Percentiles rank a stretch among this genome's conserved stretches.
Evolutionary conservation across 1,139 yeast genomes (phyloP).

Genomic region (Pichia sp.): DNA sequence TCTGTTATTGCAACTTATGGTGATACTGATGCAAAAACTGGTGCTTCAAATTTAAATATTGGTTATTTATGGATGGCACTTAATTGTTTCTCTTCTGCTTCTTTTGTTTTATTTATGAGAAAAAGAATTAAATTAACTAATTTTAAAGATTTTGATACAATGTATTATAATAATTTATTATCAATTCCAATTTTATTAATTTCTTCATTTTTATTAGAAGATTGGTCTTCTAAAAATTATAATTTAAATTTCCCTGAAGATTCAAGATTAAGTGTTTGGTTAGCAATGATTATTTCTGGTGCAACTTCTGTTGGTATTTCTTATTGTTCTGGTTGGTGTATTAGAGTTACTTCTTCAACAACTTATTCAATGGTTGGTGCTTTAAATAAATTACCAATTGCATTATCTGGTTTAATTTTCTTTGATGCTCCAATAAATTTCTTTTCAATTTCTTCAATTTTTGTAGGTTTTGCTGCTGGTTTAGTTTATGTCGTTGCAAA

Average conservation of each 20-base stretch:
- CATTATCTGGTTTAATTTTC: constrained; percentile 86
- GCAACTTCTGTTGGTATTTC: constrained; percentile 93
- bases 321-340: constrained; percentile 99
- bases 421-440: constrained; percentile 94
- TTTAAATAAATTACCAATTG: constrained; percentile 94
- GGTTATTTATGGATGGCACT: constrained; percentile 97
- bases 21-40: constrained; percentile 44
- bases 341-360: constrained; percentile 95
- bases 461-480: constrained; percentile 91
- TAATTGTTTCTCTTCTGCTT: constrained; percentile 90
- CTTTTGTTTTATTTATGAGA: constrained; percentile 91
- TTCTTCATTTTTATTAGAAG: constrained; percentile 74
- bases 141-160: constrained; percentile 96
- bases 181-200: constrained; percentile 82
- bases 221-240: constrained; percentile 83
- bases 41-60: constrained; percentile 48
- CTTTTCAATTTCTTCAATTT: constrained; percentile 82
- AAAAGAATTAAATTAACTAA: constrained; percentile 95
- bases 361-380: constrained; percentile 99
- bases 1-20: constrained; percentile 93
- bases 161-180: constrained; percentile 92
- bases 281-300: constrained; percentile 89
- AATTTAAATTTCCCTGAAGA: constrained; percentile 70
- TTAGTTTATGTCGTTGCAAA: constrained; percentile 90
- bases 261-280: constrained; percentile 57